phyloP scores from a whole-genome alignment of 148 eudicot species.

The Heliosperma pusillum region DNA sequence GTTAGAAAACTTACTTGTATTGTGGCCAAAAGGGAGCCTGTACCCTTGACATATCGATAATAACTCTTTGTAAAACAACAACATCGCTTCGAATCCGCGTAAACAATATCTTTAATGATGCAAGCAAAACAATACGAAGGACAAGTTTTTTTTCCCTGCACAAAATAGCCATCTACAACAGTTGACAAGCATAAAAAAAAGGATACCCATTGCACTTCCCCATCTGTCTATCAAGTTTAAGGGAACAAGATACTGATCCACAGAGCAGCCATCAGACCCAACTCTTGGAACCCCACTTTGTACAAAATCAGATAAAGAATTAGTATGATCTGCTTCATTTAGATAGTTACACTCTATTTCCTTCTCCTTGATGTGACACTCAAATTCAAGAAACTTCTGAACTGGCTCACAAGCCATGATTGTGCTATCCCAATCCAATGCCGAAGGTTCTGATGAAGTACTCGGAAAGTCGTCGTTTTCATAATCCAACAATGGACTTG shows the following conservation, averaged over 20 bases:
- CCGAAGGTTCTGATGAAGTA: constrained; percentile 30
- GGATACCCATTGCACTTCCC: constrained; percentile 99
- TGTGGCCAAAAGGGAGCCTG: constrained; percentile 95
- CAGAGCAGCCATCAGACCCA: constrained; percentile 31
- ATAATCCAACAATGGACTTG: constrained; percentile 47
- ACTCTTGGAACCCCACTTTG: constrained; percentile 27
- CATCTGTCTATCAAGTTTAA: constrained; percentile 66
- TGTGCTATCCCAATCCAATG: constrained; percentile 30
- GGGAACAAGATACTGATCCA: constrained; percentile 60
- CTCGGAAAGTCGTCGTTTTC: constrained; percentile 25
- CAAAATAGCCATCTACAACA: background rate
- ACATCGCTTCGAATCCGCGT: constrained; percentile 81
- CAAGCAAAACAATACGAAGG: constrained; percentile 21
- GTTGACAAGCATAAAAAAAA: constrained; percentile 21
- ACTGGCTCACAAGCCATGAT: constrained; percentile 50
- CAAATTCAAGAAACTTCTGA: constrained; percentile 60
- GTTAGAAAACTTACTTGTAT: constrained; percentile 41
- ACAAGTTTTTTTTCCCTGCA: background rate
- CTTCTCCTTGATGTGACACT: constrained; percentile 20
- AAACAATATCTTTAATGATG: constrained; percentile 65
- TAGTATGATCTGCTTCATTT: constrained; percentile 11
- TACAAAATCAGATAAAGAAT: constrained; percentile 20
- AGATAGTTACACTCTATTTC: constrained; percentile 23
- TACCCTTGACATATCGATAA: constrained; percentile 92
- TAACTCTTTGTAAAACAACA: constrained; percentile 98